These are phyloP conservation scores for Zasmidium angulare DNA, from an alignment of 2,329 filamentous ascomycete species.

Conservation along the genomic window DNA sequence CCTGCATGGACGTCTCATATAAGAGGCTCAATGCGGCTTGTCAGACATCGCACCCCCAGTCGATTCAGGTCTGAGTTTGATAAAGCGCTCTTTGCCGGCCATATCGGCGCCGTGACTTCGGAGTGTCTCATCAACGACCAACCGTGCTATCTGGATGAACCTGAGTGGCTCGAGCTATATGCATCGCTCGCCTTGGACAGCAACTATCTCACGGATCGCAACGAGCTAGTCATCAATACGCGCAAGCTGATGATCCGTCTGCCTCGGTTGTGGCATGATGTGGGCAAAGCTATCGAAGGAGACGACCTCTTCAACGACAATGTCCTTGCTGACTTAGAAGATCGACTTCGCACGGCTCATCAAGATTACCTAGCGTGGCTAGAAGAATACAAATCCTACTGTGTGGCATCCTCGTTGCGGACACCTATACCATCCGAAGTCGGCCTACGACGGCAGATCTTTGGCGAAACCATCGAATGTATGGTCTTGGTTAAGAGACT, in stretches of 20 bases:
- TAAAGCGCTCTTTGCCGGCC: slow-evolving; percentile 37
- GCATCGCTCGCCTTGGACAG: slow-evolving; percentile 18
- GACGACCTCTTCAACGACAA: slow-evolving; percentile 14
- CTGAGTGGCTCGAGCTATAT: slow-evolving; percentile 32
- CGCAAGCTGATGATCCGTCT: slow-evolving; percentile 25
- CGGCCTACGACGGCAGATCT: slow-evolving; percentile 24
- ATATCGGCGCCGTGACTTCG: slow-evolving; percentile 35
- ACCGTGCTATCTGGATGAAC: slow-evolving; percentile 33
- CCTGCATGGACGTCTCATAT: slow-evolving; percentile 37
- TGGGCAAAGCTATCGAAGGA: slow-evolving; percentile 16
- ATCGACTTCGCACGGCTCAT: slow-evolving; percentile 17
- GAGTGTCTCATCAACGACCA: slow-evolving; percentile 25
- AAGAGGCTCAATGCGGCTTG: slow-evolving; percentile 33
- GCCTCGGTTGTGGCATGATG: slow-evolving; percentile 24
- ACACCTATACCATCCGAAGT: slow-evolving; percentile 20
- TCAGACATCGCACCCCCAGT: slow-evolving; percentile 32
- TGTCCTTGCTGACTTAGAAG: slow-evolving; percentile 9
- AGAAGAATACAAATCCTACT: slow-evolving; percentile 29
- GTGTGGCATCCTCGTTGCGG: slow-evolving; percentile 20
- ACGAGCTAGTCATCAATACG: slow-evolving; percentile 21
- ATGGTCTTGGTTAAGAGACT: slow-evolving; percentile 26
- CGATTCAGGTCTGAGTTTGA: slow-evolving; percentile 38
- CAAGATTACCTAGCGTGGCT: slow-evolving; percentile 18
- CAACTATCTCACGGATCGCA: slow-evolving; percentile 24
- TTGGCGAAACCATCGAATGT: slow-evolving; percentile 25